These are phyloP conservation scores for Musa acuminata DNA, from an alignment of 176 grass and related monocot genomes.

Conservation along the genomic window DNA sequence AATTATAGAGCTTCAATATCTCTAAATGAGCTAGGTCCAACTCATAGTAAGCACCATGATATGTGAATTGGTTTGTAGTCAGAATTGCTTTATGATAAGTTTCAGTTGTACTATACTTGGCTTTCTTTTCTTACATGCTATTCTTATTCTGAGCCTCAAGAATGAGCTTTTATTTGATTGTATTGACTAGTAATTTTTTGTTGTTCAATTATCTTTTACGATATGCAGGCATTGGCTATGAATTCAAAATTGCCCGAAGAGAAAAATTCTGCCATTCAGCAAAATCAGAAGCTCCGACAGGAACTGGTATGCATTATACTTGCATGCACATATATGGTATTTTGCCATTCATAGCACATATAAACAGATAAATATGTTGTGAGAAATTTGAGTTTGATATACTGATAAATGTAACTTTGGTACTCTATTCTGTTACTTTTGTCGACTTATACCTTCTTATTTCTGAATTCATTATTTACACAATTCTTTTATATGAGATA, in stretches of 20 bases:
- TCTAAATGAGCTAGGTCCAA: background rate
- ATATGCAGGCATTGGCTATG: constrained; percentile 32
- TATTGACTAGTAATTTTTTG: background rate
- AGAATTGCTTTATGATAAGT: background rate
- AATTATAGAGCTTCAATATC: background rate
- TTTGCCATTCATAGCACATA: background rate
- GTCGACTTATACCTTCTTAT: too few relatives aligned
- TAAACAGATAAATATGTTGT: background rate
- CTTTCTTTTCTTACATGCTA: background rate
- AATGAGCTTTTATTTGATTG: background rate
- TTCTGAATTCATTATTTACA: too few relatives aligned
- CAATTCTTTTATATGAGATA: too few relatives aligned
- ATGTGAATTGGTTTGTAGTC: background rate
- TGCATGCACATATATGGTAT: background rate
- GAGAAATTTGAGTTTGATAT: background rate
- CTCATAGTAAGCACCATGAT: background rate
- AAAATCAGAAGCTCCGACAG: constrained; percentile 83
- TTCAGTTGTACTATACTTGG: background rate
- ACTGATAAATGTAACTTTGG: too few relatives aligned
- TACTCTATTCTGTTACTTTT: too few relatives aligned
- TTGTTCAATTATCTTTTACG: constrained; percentile 1
- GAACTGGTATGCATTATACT: constrained; percentile 57
- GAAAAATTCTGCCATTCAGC: constrained; percentile 67
- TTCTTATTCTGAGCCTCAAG: background rate
- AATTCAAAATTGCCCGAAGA: constrained; percentile 80